Percentiles rank a stretch among this genome's conserved stretches.
These are phyloP conservation scores for Cryptosporidium muris DNA, from an alignment of 169 alveolate species.

Conservation along the genomic window DNA sequence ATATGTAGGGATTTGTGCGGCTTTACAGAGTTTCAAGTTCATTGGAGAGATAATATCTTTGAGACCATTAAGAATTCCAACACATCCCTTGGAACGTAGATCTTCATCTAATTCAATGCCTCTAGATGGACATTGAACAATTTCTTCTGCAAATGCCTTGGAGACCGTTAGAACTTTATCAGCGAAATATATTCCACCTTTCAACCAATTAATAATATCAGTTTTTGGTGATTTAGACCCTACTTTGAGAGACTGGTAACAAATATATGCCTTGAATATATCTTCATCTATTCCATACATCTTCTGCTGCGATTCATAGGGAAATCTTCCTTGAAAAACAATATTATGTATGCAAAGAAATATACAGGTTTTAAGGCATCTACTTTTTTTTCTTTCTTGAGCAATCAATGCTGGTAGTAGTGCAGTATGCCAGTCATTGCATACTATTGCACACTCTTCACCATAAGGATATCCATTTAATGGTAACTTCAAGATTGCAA, in stretches of 20 bases:
- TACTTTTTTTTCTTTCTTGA: constrained; percentile 8
- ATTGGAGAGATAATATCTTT: constrained; percentile 3
- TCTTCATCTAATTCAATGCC: constrained; percentile 4
- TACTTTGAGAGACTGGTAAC: background rate
- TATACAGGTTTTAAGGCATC: background rate
- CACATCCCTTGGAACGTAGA: background rate
- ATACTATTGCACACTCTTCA: constrained; percentile 34
- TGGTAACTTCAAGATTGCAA: constrained; percentile 29
- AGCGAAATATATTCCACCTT: background rate
- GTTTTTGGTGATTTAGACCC: background rate
- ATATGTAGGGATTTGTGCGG: background rate
- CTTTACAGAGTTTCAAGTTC: background rate
- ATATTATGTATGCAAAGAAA: constrained; percentile 62
- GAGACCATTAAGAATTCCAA: constrained; percentile 48
- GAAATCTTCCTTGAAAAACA: constrained; percentile 72
- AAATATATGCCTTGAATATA: background rate
- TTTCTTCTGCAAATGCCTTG: constrained; percentile 45
- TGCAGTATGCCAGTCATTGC: constrained; percentile 68
- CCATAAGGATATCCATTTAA: constrained; percentile 45
- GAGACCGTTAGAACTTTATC: constrained; percentile 22
- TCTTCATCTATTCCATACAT: background rate
- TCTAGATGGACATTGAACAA: constrained; percentile 18
- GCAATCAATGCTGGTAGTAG: constrained; percentile 38
- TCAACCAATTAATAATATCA: background rate
- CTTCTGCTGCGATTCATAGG: background rate